Conservation (phyloP, 352 stramenopile genomes). For the Phytophthora multivora region DNA sequence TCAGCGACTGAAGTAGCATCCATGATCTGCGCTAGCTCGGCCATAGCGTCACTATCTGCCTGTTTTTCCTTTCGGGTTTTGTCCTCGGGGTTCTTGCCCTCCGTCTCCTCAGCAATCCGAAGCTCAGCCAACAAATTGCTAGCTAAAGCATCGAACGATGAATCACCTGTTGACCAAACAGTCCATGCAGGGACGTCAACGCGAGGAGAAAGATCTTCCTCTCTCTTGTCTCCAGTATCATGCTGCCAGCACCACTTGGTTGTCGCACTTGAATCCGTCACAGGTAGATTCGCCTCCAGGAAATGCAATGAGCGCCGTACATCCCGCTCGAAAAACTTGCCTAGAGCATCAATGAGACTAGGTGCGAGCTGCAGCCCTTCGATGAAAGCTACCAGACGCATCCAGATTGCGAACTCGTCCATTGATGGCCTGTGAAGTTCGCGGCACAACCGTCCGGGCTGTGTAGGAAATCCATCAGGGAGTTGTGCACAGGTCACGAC, state of each 20-base stretch:
- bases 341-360: constrained; percentile 44
- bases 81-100: constrained; percentile 30
- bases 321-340: constrained; percentile 66
- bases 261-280: constrained; percentile 17
- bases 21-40: constrained; percentile 49
- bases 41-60: constrained; percentile 41
- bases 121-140: constrained; percentile 66
- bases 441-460: constrained; percentile 48
- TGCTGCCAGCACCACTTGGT: constrained; percentile 37
- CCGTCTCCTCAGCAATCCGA: constrained; percentile 11
- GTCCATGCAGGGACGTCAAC: constrained; percentile 57
- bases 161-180: constrained; percentile 32
- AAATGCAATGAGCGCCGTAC: constrained; percentile 76
- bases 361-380: constrained; percentile 52
- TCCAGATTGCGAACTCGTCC: constrained; percentile 69
- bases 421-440: constrained; percentile 47
- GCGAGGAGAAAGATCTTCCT: neutral
- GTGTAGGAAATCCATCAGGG: constrained; percentile 61
- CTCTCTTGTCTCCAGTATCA: constrained; percentile 4
- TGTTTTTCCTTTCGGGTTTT: constrained; percentile 48
- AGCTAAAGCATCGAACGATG: constrained; percentile 62
- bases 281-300: constrained; percentile 51
- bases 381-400: constrained; percentile 62
- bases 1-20: constrained; percentile 57
- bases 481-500: constrained; percentile 71